A percentile compares a stretch with the other conserved stretches of the same genome.
Conservation (phyloP, 192 early-diverging fungal species). For the Podochytrium sp. region DNA sequence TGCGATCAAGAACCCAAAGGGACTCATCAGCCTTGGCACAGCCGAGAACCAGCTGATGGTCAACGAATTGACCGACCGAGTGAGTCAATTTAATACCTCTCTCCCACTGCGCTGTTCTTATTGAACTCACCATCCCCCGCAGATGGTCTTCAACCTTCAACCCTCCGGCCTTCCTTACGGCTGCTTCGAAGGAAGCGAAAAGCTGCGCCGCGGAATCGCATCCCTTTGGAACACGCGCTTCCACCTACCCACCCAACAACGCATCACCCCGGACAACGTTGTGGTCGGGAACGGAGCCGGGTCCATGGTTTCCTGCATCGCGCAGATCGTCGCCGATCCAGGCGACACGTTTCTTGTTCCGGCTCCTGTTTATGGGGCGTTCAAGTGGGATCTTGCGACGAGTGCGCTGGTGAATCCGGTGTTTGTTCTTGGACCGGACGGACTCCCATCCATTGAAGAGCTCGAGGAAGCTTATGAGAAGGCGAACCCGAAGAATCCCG, state of each 20-base stretch:
- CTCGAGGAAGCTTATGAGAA: slow-evolving; percentile 4
- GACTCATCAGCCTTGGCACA: slow-evolving; percentile 80
- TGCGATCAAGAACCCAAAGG: slow-evolving; percentile 57
- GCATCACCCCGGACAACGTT: slow-evolving; percentile 57
- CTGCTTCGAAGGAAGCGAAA: slow-evolving; percentile 54
- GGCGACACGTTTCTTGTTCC: slow-evolving; percentile 78
- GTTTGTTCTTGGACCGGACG: slow-evolving; percentile 7
- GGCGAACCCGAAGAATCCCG: background rate
- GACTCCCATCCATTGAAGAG: slow-evolving; percentile 6
- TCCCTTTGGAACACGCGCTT: slow-evolving; percentile 71
- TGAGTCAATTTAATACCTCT: too few relatives aligned
- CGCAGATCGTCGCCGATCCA: slow-evolving; percentile 64
- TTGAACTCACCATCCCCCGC: slow-evolving; percentile 11
- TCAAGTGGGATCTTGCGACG: slow-evolving; percentile 45
- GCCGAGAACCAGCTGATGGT: slow-evolving; percentile 77
- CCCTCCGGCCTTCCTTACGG: slow-evolving; percentile 41
- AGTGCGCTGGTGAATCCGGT: slow-evolving; percentile 1
- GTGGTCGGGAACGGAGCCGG: slow-evolving; percentile 70
- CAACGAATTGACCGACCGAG: slow-evolving; percentile 23
- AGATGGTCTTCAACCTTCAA: slow-evolving; percentile 10
- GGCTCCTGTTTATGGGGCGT: slow-evolving; percentile 65
- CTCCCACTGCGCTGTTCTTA: too few relatives aligned
- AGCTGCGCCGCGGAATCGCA: slow-evolving; percentile 64
- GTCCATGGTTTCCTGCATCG: slow-evolving; percentile 66
- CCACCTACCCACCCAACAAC: slow-evolving; percentile 28